Base-by-base conservation (phyloP, 1,139 yeast genomes). In the Wickerhamomyces sp. region DNA sequence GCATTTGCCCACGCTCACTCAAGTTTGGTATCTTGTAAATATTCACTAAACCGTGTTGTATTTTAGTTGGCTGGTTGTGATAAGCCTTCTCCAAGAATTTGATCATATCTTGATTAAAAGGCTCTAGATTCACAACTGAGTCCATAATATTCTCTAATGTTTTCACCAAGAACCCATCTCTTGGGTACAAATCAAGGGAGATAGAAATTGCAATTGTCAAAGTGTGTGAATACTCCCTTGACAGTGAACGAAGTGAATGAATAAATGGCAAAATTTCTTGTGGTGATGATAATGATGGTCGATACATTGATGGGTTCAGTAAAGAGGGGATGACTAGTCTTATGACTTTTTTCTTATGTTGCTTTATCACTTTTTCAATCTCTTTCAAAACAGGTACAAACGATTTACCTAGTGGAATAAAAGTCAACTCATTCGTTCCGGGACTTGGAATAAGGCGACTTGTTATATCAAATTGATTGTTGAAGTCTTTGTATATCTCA, bases 21-120 rank as follows among this genome's bases (percentile, higher is more conserved):
- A 87, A 63, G 3, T 76, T 68, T 0, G 96, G 95, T 12, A 89
- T 57, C 52, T 86, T 86, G 40, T 74, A 61, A 3, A 92, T 68
- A 56, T 92, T 87, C 22, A 90, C 76, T 42, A 89, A 72, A 0
- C 97, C 98, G 55, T 92, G 97, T 52, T 81, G 88, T 25, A 84
- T 74, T 56, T 81, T 82, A n/a, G 77, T 66, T 7, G 92, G 90
- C 50, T 80, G 83, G 49, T 74, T 77, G 51, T 77, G 78, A 58
- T 81, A 81, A 0, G 84, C 81, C 44, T 70, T 72, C 52, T 84
- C 92, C 49, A 83, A 70, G 41, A 81, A 68, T 42, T 74, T 78
- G 31, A 72, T 65, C 76, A 82, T 76, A 42, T 78, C 87, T 46
- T 86, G 90, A 47, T 81, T 82, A 61, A 90, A 87, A 3, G 97